phyloP scores from a whole-genome alignment of 495 filamentous ascomycete genomes.

The Articulospora tetracladia region DNA sequence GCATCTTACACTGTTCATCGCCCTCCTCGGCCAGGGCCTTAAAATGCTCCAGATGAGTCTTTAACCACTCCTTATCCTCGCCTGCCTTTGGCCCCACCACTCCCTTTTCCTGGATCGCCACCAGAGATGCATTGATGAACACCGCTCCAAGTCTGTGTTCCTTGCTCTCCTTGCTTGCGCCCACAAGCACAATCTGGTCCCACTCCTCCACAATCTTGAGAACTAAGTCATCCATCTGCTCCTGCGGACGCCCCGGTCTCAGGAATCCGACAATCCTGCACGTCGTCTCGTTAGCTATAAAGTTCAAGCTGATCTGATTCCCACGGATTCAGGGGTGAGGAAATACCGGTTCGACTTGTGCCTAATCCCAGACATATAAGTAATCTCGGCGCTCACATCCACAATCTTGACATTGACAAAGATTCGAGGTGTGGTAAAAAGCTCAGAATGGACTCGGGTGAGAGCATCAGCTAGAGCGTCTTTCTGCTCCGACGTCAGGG shows the following conservation, averaged over 20 bases:
- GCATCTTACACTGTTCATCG: neutral
- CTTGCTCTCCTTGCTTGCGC: neutral
- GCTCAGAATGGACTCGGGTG: conserved; percentile 27
- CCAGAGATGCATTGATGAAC: neutral
- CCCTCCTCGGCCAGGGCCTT: conserved; percentile 1
- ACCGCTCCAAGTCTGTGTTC: neutral
- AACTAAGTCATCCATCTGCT: neutral
- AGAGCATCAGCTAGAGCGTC: conserved; percentile 28
- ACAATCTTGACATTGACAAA: conserved; percentile 31
- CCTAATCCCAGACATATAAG: neutral
- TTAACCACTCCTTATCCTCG: conserved; percentile 4
- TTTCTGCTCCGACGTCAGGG: conserved; percentile 25
- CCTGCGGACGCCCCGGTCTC: neutral
- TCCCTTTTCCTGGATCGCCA: neutral
- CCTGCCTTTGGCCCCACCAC: neutral
- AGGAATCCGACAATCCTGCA: neutral
- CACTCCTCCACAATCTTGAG: neutral
- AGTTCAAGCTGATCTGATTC: neutral
- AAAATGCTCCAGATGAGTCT: neutral
- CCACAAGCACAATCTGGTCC: conserved; percentile 1
- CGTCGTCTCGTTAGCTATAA: too few relatives aligned
- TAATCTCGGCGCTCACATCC: conserved; percentile 3
- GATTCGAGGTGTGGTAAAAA: conserved; percentile 31
- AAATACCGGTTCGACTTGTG: neutral
- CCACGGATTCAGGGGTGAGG: neutral